Conservation (phyloP, 345 rosid genomes). For the Euphorbia pulcherrima region DNA sequence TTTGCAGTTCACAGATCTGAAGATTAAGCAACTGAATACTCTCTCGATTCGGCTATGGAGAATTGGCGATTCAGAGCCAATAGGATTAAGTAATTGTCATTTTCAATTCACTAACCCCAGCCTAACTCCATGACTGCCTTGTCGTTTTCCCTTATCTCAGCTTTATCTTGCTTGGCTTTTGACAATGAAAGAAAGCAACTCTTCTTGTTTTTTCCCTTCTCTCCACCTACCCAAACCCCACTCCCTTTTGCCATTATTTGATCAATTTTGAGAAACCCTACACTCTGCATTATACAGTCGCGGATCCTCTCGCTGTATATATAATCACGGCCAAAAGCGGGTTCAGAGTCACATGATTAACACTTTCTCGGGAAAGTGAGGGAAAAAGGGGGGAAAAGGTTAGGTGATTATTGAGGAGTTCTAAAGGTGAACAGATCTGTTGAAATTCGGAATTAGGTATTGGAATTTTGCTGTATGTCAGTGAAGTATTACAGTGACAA, state of each 20-base stretch:
- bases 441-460: too few relatives aligned
- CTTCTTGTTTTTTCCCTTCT: background rate
- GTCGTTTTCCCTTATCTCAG: background rate
- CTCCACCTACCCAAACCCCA: background rate
- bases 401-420: background rate
- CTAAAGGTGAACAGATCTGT: background rate
- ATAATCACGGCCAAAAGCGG: background rate
- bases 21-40: too few relatives aligned
- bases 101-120: background rate
- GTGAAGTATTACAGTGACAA: slow-evolving; percentile 27
- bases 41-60: too few relatives aligned
- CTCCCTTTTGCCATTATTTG: background rate
- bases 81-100: too few relatives aligned
- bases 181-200: too few relatives aligned
- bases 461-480: slow-evolving; percentile 28
- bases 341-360: background rate
- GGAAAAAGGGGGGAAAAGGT: background rate
- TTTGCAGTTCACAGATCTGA: too few relatives aligned
- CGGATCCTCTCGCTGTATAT: background rate
- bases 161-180: background rate
- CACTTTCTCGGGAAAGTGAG: background rate
- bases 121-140: background rate
- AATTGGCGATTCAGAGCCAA: too few relatives aligned
- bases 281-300: background rate
- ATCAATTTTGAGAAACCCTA: background rate